phyloP scores from a whole-genome alignment of 768 basidiomycete genomes.

The Lepiota venenata region DNA sequence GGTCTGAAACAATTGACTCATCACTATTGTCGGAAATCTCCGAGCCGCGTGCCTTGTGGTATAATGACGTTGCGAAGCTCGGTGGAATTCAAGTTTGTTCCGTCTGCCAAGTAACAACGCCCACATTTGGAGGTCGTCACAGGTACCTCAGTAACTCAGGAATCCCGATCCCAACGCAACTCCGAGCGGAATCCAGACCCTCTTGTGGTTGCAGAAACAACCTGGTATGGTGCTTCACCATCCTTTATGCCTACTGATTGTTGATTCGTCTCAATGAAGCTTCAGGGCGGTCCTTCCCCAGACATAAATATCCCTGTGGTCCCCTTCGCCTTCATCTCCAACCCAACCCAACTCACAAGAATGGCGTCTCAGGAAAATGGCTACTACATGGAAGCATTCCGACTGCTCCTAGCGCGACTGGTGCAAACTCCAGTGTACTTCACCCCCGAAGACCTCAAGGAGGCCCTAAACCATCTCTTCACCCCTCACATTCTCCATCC shows the following conservation, averaged over 20 bases:
- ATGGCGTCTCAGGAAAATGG: slow-evolving; percentile 5
- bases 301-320: neutral
- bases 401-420: slow-evolving; percentile 70
- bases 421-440: slow-evolving; percentile 82
- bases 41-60: no score
- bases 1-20: no score
- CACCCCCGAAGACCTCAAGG: slow-evolving; percentile 67
- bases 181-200: neutral
- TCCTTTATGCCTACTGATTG: neutral
- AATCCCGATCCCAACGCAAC: neutral
- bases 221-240: no score
- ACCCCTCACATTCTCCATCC: slow-evolving; percentile 60
- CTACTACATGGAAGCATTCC: slow-evolving; percentile 55
- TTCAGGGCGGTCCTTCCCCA: neutral
- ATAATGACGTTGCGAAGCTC: no score
- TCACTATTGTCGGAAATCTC: no score
- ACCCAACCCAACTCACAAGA: neutral
- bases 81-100: no score
- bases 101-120: neutral
- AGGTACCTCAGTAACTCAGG: neutral
- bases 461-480: slow-evolving; percentile 73
- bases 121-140: no score
- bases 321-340: neutral
- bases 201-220: neutral
- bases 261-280: neutral